Evolutionary conservation across 805 yeast species (phyloP).

Genomic region (Saccharomycopsis synnaedendra): DNA sequence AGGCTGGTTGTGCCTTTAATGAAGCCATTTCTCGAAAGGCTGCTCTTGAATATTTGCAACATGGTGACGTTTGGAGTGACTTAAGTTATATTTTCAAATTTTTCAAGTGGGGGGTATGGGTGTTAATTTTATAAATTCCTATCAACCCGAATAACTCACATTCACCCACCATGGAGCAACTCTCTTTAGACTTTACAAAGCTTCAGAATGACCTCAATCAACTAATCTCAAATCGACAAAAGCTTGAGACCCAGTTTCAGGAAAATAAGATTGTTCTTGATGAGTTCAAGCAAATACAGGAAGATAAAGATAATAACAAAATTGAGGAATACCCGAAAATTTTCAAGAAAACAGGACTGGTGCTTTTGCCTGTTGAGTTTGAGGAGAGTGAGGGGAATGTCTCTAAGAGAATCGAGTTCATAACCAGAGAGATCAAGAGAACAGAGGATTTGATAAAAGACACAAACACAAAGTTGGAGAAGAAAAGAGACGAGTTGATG

Average conservation of each 20-base stretch:
- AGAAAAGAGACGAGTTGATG: conserved; percentile 43
- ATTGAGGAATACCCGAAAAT: conserved; percentile 54
- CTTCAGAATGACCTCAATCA: conserved; percentile 22
- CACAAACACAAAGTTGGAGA: conserved; percentile 45
- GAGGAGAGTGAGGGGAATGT: conserved; percentile 78
- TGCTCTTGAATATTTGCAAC: no score
- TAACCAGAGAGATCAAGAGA: conserved; percentile 62
- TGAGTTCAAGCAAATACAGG: conserved; percentile 43
- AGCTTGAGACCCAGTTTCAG: conserved; percentile 86
- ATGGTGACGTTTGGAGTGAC: no score
- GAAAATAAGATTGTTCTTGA: conserved; percentile 83
- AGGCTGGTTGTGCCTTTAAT: no score
- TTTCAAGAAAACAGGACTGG: conserved; percentile 86
- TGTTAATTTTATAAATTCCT: no score
- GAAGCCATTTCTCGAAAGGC: no score
- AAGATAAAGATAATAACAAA: conserved; percentile 7
- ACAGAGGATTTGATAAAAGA: conserved; percentile 61
- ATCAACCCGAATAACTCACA: no score
- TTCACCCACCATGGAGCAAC: neutral
- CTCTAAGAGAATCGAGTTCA: conserved; percentile 81
- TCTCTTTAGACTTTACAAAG: conserved; percentile 12
- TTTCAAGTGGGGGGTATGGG: no score
- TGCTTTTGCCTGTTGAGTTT: conserved; percentile 79
- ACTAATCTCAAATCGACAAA: conserved; percentile 62
- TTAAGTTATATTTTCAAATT: no score